A percentile compares a stretch with the other conserved stretches of the same genome.
Conservation (phyloP, 2,329 filamentous ascomycete species). For the Dactylellina leptospora region DNA sequence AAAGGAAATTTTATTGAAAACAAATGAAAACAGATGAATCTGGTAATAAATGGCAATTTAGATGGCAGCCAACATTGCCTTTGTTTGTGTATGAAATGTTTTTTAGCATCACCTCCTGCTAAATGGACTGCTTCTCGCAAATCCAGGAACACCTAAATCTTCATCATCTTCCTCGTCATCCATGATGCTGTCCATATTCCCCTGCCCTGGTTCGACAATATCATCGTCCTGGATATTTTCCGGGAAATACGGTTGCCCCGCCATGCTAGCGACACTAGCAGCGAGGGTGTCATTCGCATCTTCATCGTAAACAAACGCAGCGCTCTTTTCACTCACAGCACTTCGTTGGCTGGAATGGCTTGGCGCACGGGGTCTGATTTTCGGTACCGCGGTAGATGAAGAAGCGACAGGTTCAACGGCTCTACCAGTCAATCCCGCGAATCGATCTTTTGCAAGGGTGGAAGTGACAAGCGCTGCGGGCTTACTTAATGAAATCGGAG, state of each 20-base stretch:
- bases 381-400: slow-evolving; percentile 13
- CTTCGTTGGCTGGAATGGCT: slow-evolving; percentile 44
- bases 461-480: slow-evolving; percentile 37
- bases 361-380: slow-evolving; percentile 34
- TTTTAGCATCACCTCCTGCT: slow-evolving; percentile 22
- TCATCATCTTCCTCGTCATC: slow-evolving; percentile 55
- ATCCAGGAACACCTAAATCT: slow-evolving; percentile 53
- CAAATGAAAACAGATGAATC: slow-evolving; percentile 9
- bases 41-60: not conserved
- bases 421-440: slow-evolving; percentile 26
- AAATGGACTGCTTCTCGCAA: slow-evolving; percentile 43
- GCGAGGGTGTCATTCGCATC: slow-evolving; percentile 35
- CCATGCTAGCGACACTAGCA: slow-evolving; percentile 14
- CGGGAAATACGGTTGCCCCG: slow-evolving; percentile 54
- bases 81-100: too few relatives aligned
- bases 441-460: slow-evolving; percentile 24
- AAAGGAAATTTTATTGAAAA: slow-evolving; percentile 5
- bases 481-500: slow-evolving; percentile 53
- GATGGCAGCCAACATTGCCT: slow-evolving; percentile 4
- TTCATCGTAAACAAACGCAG: slow-evolving; percentile 39
- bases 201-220: slow-evolving; percentile 20
- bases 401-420: slow-evolving; percentile 8
- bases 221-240: slow-evolving; percentile 54
- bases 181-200: slow-evolving; percentile 54
- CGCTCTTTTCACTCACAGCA: slow-evolving; percentile 38